Conservation (phyloP, 2,329 filamentous ascomycete genomes). For the Phoma sp. region DNA sequence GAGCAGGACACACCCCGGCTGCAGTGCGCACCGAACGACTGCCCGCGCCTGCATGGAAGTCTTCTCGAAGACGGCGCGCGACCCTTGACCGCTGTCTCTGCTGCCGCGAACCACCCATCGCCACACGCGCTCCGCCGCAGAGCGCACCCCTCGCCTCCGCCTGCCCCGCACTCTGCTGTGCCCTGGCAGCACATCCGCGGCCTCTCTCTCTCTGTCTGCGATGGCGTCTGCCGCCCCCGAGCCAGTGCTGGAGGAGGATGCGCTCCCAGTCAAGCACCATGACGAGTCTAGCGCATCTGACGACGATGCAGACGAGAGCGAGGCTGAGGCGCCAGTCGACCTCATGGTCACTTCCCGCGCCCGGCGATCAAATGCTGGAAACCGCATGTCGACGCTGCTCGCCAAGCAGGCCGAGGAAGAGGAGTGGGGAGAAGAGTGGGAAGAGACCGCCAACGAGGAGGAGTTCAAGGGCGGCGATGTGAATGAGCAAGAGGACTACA, state of each 20-base stretch:
- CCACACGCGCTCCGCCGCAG: slow-evolving; percentile 31
- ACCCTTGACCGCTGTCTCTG: slow-evolving; percentile 29
- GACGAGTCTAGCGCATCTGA: slow-evolving; percentile 26
- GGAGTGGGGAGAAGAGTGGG: slow-evolving; percentile 63
- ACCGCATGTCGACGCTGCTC: slow-evolving; percentile 51
- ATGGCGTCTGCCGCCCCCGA: slow-evolving; percentile 27
- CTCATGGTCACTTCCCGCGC: slow-evolving; percentile 50
- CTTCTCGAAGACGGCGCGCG: slow-evolving; percentile 37
- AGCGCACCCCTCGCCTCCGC: slow-evolving; percentile 31
- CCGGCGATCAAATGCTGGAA: slow-evolving; percentile 51
- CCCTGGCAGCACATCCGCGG: neutral
- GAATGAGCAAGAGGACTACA: slow-evolving; percentile 72
- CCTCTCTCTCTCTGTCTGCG: slow-evolving; percentile 6
- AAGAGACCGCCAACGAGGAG: slow-evolving; percentile 68
- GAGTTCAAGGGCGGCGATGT: slow-evolving; percentile 60
- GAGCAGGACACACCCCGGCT: slow-evolving; percentile 8
- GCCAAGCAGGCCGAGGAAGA: slow-evolving; percentile 48
- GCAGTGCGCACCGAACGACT: slow-evolving; percentile 23
- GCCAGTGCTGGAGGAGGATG: slow-evolving; percentile 20
- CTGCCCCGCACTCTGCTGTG: slow-evolving; percentile 23
- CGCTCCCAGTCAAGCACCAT: slow-evolving; percentile 23
- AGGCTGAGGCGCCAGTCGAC: slow-evolving; percentile 39
- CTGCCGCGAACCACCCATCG: slow-evolving; percentile 16
- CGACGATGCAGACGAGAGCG: slow-evolving; percentile 29
- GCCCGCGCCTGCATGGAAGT: slow-evolving; percentile 26